Percentiles rank a stretch among this genome's conserved stretches.
These are phyloP conservation scores for Madurella fahalii DNA, from an alignment of 2,329 filamentous ascomycete genomes.

Conservation along the genomic window DNA sequence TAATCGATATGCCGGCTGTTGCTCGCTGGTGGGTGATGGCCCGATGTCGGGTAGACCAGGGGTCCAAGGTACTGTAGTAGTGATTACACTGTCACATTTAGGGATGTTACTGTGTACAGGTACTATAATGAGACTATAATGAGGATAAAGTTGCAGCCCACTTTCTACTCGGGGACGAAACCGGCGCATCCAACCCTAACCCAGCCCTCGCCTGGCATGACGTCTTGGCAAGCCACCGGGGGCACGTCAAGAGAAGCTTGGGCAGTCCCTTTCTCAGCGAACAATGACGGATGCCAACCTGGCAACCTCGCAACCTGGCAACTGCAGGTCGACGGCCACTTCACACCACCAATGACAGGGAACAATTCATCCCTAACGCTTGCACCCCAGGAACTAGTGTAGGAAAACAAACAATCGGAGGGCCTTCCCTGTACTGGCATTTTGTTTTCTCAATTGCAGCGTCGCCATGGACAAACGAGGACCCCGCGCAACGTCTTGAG, in stretches of 20 bases:
- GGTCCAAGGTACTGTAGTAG: neutral
- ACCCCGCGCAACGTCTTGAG: constrained; percentile 16
- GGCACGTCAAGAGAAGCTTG: neutral
- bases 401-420: no score
- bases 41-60: neutral
- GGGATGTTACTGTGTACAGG: no score
- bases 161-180: neutral
- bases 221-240: neutral
- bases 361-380: neutral
- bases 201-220: neutral
- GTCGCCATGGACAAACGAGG: constrained; percentile 19
- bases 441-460: neutral
- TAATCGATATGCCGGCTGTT: constrained; percentile 7
- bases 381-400: no score
- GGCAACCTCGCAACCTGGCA: constrained; percentile 11
- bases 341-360: neutral
- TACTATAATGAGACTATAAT: no score
- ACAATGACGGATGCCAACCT: constrained; percentile 11
- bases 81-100: no score
- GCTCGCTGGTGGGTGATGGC: neutral
- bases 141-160: neutral
- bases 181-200: constrained; percentile 6
- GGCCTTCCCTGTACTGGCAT: no score
- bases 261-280: neutral
- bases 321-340: neutral